Evolutionary conservation across 805 yeast genomes (phyloP), one percentile per base, ranked within the genome.

Genomic region (Sugiyamaella floridensis): DNA sequence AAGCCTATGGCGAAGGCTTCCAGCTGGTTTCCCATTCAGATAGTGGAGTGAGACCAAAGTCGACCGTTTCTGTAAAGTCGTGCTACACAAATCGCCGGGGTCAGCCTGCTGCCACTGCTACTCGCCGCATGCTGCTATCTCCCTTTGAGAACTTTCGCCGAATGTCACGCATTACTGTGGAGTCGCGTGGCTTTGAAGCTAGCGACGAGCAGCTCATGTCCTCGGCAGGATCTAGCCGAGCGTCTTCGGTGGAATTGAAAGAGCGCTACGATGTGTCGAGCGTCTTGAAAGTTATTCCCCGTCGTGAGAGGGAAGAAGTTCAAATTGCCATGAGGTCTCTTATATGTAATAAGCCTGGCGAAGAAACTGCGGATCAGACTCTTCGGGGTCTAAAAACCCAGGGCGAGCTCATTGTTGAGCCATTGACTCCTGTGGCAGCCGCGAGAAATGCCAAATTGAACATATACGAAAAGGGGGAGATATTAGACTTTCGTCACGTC

Each of bases 381-480:
- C 29, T 55, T 41, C 48, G 49, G 20, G 55, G 41, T n/a, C 12
- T 48, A 37, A 40, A 45, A 48, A 28, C 43, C 19, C 16, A 43
- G 43, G 55, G 51, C 34, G 55, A 20, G 40, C 41, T 34, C 43
- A 47, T 32, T 12, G 53, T 37, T 11, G 56, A 41, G 41, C 59
- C 52, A 12, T 56, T 49, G 56, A 54, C 57, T 16, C 59, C 60
- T 44, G 61, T 61, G 6, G 49, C 50, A 14, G 64, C 61, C 20
- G 46, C 62, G 20, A 55, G 52, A 20, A 52, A 40, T 10, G 43
- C 32, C 40, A 40, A 45, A 19, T 56, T 85, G 29, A 79, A 75
- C 45, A 66, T 77, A 5, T 82, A 80, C 57, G 89, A 85, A 63
- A 72, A 76, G 45, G 82, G 84, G 3, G 89, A 85, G 62, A 67